Base-by-base conservation (phyloP, 495 filamentous ascomycete genomes). In the Xylaria nigripes region DNA sequence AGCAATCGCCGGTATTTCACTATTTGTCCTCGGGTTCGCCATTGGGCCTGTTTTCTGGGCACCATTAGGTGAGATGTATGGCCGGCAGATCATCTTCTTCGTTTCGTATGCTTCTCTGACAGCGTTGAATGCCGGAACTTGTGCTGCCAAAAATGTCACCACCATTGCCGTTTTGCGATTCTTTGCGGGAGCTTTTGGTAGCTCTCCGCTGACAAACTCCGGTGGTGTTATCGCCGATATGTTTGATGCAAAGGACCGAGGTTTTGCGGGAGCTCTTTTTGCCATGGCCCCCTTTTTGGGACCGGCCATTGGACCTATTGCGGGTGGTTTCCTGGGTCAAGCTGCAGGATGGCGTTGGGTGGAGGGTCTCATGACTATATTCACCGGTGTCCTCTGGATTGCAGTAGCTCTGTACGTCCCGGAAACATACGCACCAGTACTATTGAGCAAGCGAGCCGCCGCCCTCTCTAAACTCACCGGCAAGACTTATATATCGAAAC, bases 171-270 rank as follows among this genome's bases (percentile, higher is more conserved):
- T 90, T 56, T 76, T 90, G 24, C 84, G 88, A 21, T 89, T 90
- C 75, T 83, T 90, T 49, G 85, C 83, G 23, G 85, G 88, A 48
- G 74, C 85, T n/a, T 87, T 89, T 65, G 88, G 88, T 25, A 82
- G 83, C 2, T 86, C 84, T 1, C 80, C 85, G 25, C 60, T 90
- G 50, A 87, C 85, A 23, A 90, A 88, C 64, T 75, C 83, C 16
- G 85, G 85, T 54, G 85, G 85, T 62, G 81, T 88, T 30, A 86
- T 89, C 58, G 82, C 85, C 27, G 85, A 90, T 58, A 85, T 89
- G 77, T 89, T 89, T 60, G 59, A 71, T 9, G 79, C 81, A 3
- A 71, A 67, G 52, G 69, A 88, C 60, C 72, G 86, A 58, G 86
- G 86, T 44, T 56, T 84, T 13, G 86, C 85, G 0, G 75, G 78